Evolutionary conservation across 148 eudicot genomes (phyloP), one percentile per base, ranked within the genome.

Genomic region (Tetragonia tetragonoides): DNA sequence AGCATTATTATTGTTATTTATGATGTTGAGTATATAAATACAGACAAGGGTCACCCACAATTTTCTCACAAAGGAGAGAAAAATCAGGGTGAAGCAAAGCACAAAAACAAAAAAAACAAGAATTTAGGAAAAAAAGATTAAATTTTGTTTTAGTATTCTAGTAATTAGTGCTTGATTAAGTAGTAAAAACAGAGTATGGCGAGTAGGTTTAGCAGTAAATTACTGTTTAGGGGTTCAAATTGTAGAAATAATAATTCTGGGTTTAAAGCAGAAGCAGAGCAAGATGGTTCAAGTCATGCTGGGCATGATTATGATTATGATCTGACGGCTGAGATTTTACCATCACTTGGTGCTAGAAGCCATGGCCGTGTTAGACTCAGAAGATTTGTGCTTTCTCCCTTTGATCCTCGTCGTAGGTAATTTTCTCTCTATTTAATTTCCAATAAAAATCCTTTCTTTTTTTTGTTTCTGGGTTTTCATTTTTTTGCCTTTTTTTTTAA

Each of bases 341-440:
- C 97, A 2, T 83, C 97, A 38, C 90, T 92, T 40, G 97, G 97
- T 59, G 95, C 90, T 1, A 70, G 91, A 57, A 90, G 95, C 61
- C 71, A 68, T 68, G 20, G 12, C 49, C 71, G 15, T 42, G 71
- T 68, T 18, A 15, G 28, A n/a, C 71, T 68, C 53, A 41, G 53
- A 8, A 68, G 9, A 42, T 68, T 17, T 21, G 53, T 20, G 4
- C 18, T 68, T 8, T 41, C 51, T 16, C 71, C 71, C 4, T 68
- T 68, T 42, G 71, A 68, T 41, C 71, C 28, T 17, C 71, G 53
- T 6, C n/a, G 42, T 53, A 68, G 71, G 71, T 68, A 7, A 18
- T 0, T 40, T 14, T 37, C 11, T 65, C 68, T 6, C 38, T 63
- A 8, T 9, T 67, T 60, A 53, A 3, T 53, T 63, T 10, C 39